Evolutionary conservation across 2,329 filamentous ascomycete genomes (phyloP).

Genomic region (Paecilomyces formosus): DNA sequence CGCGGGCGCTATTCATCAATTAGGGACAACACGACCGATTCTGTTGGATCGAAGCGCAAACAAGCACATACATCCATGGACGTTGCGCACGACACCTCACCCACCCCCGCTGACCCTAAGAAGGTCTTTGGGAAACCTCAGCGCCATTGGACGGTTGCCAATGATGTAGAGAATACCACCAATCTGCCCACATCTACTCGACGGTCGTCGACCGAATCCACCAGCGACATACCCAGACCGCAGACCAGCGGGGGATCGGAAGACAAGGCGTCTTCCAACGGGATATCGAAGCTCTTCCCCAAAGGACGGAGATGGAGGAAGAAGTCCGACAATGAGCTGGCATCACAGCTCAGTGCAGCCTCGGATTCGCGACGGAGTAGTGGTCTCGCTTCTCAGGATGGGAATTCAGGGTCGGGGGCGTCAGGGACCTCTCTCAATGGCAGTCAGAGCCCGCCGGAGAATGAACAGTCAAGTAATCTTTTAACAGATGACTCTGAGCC

Average conservation of each 20-base stretch:
- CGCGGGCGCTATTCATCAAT: background rate
- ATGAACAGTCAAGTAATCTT: slow-evolving; percentile 15
- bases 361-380: background rate
- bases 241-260: slow-evolving; percentile 28
- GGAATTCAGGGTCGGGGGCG: slow-evolving; percentile 15
- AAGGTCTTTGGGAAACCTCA: slow-evolving; percentile 26
- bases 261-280: slow-evolving; percentile 33
- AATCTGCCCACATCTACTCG: slow-evolving; percentile 17
- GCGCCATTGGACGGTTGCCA: slow-evolving; percentile 29
- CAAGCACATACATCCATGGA: slow-evolving; percentile 21
- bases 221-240: slow-evolving; percentile 28
- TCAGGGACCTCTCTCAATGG: slow-evolving; percentile 10
- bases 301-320: slow-evolving; percentile 39
- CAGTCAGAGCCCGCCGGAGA: slow-evolving; percentile 12
- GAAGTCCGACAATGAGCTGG: slow-evolving; percentile 15
- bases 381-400: slow-evolving; percentile 13
- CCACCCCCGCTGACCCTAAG: slow-evolving; percentile 26
- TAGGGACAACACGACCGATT: background rate
- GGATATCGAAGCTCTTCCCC: slow-evolving; percentile 47
- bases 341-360: slow-evolving; percentile 1
- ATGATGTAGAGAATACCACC: slow-evolving; percentile 23
- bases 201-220: slow-evolving; percentile 32
- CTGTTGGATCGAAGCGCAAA: background rate
- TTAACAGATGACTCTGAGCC: slow-evolving; percentile 33
- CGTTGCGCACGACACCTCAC: slow-evolving; percentile 17